phyloP scores from a whole-genome alignment of 306 rosid genomes.

The Biancaea sappan region DNA sequence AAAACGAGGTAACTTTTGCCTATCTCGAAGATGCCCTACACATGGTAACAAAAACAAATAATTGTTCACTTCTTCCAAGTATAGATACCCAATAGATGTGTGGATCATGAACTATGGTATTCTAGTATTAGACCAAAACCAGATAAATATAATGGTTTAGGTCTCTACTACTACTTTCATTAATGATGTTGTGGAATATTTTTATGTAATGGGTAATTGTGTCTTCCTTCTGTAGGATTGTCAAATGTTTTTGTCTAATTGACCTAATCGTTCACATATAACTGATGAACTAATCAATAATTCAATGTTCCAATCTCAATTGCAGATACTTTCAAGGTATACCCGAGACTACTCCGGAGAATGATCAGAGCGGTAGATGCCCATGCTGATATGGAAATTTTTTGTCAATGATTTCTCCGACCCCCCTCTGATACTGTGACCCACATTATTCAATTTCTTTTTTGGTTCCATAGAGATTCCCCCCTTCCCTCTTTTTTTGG shows the following conservation, averaged over 20 bases:
- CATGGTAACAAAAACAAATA: neutral
- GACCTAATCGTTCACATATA: too few relatives aligned
- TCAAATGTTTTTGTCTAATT: too few relatives aligned
- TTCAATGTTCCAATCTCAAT: neutral
- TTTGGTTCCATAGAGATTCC: neutral
- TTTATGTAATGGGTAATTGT: too few relatives aligned
- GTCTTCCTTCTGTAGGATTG: too few relatives aligned
- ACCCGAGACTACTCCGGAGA: constrained; percentile 59
- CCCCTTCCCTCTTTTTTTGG: constrained; percentile 12
- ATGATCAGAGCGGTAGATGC: constrained; percentile 63
- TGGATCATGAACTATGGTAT: neutral
- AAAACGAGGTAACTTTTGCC: too few relatives aligned
- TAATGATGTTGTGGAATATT: too few relatives aligned
- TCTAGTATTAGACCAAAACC: too few relatives aligned
- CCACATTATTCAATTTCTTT: constrained; percentile 22
- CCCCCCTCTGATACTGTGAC: neutral
- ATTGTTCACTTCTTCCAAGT: neutral
- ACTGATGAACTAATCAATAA: neutral
- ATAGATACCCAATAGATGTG: neutral
- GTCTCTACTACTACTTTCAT: too few relatives aligned
- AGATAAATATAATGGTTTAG: too few relatives aligned
- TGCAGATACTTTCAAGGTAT: constrained; percentile 74
- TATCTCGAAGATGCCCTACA: neutral
- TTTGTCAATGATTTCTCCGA: neutral
- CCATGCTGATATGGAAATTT: constrained; percentile 48